Conservation (phyloP, 495 filamentous ascomycete species). For the Elaphomyces granulatus region DNA sequence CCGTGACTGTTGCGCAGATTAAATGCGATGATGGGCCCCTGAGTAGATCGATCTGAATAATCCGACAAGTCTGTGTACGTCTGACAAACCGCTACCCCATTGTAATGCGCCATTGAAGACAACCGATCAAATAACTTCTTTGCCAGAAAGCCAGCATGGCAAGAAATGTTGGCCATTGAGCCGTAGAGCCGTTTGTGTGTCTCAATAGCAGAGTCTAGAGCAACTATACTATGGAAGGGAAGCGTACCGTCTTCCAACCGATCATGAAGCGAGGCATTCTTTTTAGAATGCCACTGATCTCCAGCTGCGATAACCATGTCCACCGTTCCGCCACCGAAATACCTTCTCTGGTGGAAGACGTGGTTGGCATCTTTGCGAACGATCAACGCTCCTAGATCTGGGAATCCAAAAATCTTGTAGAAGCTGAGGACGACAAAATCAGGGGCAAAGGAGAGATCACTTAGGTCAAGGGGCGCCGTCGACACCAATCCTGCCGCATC, state of each 20-base stretch:
- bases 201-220: slow-evolving; percentile 56
- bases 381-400: slow-evolving; percentile 78
- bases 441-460: slow-evolving; percentile 43
- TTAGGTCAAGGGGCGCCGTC: slow-evolving; percentile 61
- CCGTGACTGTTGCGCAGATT: slow-evolving; percentile 55
- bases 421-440: slow-evolving; percentile 87
- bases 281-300: slow-evolving; percentile 53
- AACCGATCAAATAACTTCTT: slow-evolving; percentile 45
- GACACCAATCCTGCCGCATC: slow-evolving; percentile 79
- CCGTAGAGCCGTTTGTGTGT: slow-evolving; percentile 56
- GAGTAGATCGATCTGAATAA: slow-evolving; percentile 31
- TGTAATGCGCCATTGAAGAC: slow-evolving; percentile 45
- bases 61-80: slow-evolving; percentile 20
- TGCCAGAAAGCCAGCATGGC: slow-evolving; percentile 58
- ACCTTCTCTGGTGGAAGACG: slow-evolving; percentile 49
- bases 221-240: slow-evolving; percentile 78
- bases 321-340: slow-evolving; percentile 93
- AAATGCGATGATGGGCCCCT: slow-evolving; percentile 76
- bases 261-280: slow-evolving; percentile 58
- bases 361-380: slow-evolving; percentile 55
- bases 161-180: slow-evolving; percentile 52
- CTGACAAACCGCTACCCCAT: slow-evolving; percentile 48
- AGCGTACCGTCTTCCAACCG: slow-evolving; percentile 81
- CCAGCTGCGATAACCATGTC: slow-evolving; percentile 47
- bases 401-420: slow-evolving; percentile 96